Conservation (phyloP, 2,329 filamentous ascomycete genomes). For the Cladosporium halotolerans region DNA sequence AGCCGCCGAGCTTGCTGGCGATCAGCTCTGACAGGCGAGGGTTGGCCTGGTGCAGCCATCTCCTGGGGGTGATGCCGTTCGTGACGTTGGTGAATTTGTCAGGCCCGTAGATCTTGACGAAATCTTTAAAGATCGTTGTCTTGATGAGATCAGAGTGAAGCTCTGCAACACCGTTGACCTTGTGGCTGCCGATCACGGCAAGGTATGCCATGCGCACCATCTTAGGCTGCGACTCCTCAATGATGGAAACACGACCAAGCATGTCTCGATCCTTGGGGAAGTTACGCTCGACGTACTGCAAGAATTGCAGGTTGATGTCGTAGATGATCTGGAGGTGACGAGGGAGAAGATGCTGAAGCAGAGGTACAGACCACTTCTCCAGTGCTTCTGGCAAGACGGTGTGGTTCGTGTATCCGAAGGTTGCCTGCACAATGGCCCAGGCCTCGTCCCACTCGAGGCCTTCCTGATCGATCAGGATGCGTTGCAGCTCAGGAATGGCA, state of each 20-base stretch:
- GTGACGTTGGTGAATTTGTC: slow-evolving; percentile 99
- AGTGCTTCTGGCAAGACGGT: slow-evolving; percentile 94
- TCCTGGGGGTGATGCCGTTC: slow-evolving; percentile 90
- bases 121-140: slow-evolving; percentile 99
- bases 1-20: slow-evolving; percentile 75
- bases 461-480: slow-evolving; percentile 83
- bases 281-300: slow-evolving; percentile 81
- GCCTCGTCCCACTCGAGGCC: slow-evolving; percentile 89
- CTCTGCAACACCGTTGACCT: slow-evolving; percentile 97
- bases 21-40: slow-evolving; percentile 87
- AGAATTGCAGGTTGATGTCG: slow-evolving; percentile 92
- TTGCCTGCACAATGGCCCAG: slow-evolving; percentile 62
- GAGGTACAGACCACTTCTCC: slow-evolving; percentile 95
- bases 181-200: slow-evolving; percentile 94
- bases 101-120: slow-evolving; percentile 86
- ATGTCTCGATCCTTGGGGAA: slow-evolving; percentile 89
- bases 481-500: slow-evolving; percentile 90
- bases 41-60: slow-evolving; percentile 97
- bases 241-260: slow-evolving; percentile 83
- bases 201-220: slow-evolving; percentile 97
- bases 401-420: slow-evolving; percentile 97
- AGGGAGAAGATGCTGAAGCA: slow-evolving; percentile 87
- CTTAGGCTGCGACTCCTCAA: slow-evolving; percentile 93
- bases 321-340: slow-evolving; percentile 96
- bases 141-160: slow-evolving; percentile 96